These are phyloP conservation scores for Aureobasidium pullulans DNA, from an alignment of 2,329 filamentous ascomycete genomes.

Conservation along the genomic window DNA sequence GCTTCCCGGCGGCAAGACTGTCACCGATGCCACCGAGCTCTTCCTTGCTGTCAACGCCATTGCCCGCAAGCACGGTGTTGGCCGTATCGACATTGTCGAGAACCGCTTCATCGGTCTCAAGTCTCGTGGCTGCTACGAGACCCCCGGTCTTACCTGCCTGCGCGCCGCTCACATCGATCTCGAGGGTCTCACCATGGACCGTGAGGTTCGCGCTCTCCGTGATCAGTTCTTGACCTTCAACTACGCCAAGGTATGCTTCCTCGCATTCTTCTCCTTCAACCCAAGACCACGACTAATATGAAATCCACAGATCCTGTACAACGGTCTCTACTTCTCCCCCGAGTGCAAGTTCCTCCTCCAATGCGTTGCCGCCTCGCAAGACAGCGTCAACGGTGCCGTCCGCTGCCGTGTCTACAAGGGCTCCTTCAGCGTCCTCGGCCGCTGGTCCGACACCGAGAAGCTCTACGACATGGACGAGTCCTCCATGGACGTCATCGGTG, in stretches of 20 bases:
- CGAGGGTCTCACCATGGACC: slow-evolving; percentile 61
- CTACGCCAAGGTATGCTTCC: slow-evolving; percentile 42
- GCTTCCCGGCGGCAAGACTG: slow-evolving; percentile 49
- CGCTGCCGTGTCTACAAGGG: slow-evolving; percentile 62
- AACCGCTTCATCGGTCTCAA: slow-evolving; percentile 76
- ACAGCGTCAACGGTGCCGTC: slow-evolving; percentile 55
- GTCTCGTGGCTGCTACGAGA: slow-evolving; percentile 74
- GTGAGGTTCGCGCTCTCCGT: slow-evolving; percentile 60
- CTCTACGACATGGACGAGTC: slow-evolving; percentile 60
- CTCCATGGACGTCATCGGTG: slow-evolving; percentile 63
- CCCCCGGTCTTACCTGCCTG: slow-evolving; percentile 51
- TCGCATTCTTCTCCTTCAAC: slow-evolving; percentile 25
- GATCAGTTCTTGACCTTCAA: slow-evolving; percentile 63
- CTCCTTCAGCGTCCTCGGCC: slow-evolving; percentile 51
- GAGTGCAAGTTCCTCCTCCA: slow-evolving; percentile 66
- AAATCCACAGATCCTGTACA: slow-evolving; percentile 40
- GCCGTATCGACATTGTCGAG: slow-evolving; percentile 76
- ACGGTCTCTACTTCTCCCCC: slow-evolving; percentile 62
- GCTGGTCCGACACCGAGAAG: slow-evolving; percentile 59
- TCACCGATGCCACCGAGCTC: slow-evolving; percentile 63
- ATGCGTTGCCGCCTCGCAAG: slow-evolving; percentile 53
- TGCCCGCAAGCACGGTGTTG: slow-evolving; percentile 64
- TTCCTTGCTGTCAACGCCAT: slow-evolving; percentile 67
- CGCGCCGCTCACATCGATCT: slow-evolving; percentile 54
- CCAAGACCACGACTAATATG: not conserved